These are phyloP conservation scores for Xanthoconium separans DNA, from an alignment of 1,284 basidiomycete genomes.

Conservation along the genomic window DNA sequence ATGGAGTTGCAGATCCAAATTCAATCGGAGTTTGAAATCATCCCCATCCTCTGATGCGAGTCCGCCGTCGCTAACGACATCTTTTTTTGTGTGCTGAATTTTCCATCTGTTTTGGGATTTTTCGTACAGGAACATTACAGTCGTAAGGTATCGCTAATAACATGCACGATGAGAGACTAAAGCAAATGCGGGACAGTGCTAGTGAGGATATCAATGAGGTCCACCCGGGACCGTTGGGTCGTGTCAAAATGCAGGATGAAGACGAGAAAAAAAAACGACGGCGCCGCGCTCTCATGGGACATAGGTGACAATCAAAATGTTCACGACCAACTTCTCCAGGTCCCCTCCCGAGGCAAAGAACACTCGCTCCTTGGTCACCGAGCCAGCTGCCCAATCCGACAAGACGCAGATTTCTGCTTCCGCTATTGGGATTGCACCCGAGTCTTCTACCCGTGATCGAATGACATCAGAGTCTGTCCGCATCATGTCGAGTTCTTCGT, in stretches of 20 bases:
- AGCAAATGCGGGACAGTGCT: not conserved
- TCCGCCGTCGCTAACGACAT: not conserved
- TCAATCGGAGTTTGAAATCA: slow-evolving; percentile 8
- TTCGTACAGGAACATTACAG: slow-evolving; percentile 9
- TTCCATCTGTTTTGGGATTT: slow-evolving; percentile 10
- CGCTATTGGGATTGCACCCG: slow-evolving; percentile 61
- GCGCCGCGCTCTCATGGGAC: slow-evolving; percentile 38
- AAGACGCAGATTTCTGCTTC: slow-evolving; percentile 64
- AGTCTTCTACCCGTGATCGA: slow-evolving; percentile 57
- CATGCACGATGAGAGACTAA: not conserved
- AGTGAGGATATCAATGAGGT: not conserved
- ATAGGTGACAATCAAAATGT: slow-evolving; percentile 66
- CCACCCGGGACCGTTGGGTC: slow-evolving; percentile 1
- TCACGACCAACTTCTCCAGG: slow-evolving; percentile 71
- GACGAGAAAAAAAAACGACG: not conserved
- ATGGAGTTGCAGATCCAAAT: too few relatives aligned
- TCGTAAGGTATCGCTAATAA: slow-evolving; percentile 10
- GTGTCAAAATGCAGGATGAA: not conserved
- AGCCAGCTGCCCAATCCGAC: slow-evolving; percentile 48
- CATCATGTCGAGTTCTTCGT: slow-evolving; percentile 34
- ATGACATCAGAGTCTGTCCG: slow-evolving; percentile 43
- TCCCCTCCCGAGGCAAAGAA: slow-evolving; percentile 64
- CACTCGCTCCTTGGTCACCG: slow-evolving; percentile 64
- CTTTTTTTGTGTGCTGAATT: not conserved
- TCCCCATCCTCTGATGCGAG: too few relatives aligned